Conservation (phyloP, 208 protist genomes). For the Trypanosoma congolense region DNA sequence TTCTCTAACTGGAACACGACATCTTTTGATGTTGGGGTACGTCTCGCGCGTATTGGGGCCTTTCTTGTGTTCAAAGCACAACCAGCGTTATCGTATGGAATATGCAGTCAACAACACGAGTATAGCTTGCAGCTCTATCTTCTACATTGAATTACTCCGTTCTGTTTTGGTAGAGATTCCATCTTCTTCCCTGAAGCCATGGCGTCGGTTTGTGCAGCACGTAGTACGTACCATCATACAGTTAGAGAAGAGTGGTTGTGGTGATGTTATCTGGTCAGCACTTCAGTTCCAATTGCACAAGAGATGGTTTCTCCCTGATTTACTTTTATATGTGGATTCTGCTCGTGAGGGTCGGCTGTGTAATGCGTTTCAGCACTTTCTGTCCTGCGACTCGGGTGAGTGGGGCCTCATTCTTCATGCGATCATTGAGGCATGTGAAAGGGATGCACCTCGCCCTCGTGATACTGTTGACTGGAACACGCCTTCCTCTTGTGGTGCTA, state of each 20-base stretch:
- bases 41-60: constrained; percentile 18
- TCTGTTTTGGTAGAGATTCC: constrained; percentile 2
- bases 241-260: background rate
- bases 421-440: constrained; percentile 6
- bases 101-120: background rate
- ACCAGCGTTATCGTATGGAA: background rate
- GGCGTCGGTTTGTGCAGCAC: constrained; percentile 12
- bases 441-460: background rate
- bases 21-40: constrained; percentile 8
- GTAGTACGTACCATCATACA: constrained; percentile 1
- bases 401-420: constrained; percentile 10
- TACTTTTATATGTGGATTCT: constrained; percentile 10
- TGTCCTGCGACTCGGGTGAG: background rate
- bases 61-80: constrained; percentile 1
- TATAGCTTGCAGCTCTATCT: constrained; percentile 4
- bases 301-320: constrained; percentile 21
- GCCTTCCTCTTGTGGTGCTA: background rate
- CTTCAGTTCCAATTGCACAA: constrained; percentile 15
- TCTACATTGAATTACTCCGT: constrained; percentile 18
- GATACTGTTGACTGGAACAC: background rate
- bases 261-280: background rate
- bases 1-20: background rate
- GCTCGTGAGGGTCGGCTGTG: constrained; percentile 6
- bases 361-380: background rate
- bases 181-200: constrained; percentile 1